These are phyloP conservation scores for Russula foetens DNA, from an alignment of 768 basidiomycete genomes.

Conservation along the genomic window DNA sequence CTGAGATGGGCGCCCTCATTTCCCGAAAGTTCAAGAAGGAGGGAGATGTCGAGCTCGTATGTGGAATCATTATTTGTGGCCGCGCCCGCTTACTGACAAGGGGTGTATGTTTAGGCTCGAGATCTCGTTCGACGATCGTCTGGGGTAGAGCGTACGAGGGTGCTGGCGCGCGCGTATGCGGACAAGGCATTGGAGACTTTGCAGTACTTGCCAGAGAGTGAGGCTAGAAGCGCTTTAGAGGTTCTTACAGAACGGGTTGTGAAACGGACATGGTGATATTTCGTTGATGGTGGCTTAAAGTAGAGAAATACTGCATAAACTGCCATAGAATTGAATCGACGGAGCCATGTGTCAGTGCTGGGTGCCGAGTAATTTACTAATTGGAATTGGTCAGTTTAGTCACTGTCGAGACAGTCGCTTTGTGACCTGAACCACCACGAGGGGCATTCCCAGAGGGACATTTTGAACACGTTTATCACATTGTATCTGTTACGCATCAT, in stretches of 20 bases:
- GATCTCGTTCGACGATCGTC: conserved; percentile 60
- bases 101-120: conserved; percentile 41
- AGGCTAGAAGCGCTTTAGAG: conserved; percentile 70
- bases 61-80: conserved; percentile 20
- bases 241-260: conserved; percentile 61
- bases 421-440: background rate
- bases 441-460: background rate
- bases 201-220: conserved; percentile 66
- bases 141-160: conserved; percentile 70
- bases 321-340: too few species aligned
- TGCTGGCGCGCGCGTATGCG: conserved; percentile 69
- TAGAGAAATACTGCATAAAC: background rate
- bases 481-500: conserved; percentile 14
- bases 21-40: conserved; percentile 64
- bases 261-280: conserved; percentile 43
- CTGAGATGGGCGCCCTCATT: conserved; percentile 69
- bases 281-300: background rate
- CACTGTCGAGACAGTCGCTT: too few species aligned
- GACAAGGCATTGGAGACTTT: conserved; percentile 68
- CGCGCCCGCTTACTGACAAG: background rate
- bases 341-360: too few species aligned
- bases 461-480: background rate
- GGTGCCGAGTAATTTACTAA: background rate
- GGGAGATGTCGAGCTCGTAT: conserved; percentile 76
- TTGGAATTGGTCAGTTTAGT: background rate